Base-by-base conservation (phyloP, 2,329 filamentous ascomycete genomes). In the Berkeleyomyces basicola region DNA sequence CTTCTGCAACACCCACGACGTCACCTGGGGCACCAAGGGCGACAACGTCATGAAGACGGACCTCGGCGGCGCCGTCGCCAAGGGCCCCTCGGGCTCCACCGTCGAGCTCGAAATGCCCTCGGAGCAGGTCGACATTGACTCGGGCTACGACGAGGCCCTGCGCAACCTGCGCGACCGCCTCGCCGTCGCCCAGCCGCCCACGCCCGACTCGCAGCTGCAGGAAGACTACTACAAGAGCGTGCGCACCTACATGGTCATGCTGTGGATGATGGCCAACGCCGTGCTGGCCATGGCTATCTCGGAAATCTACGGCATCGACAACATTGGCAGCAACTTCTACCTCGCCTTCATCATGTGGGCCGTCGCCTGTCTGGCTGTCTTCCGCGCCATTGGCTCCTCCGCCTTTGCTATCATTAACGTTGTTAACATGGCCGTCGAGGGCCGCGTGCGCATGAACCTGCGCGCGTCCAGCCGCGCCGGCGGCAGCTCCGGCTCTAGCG, bases 221-320 rank as follows among this genome's bases (percentile, higher is more conserved):
- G 93, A 99, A 73, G 93, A 99, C 75, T 99, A 99, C 80, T 99
- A 99, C 80, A 89, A 91, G 72, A 89, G 87, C 47, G 93, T 99
- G 61, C 85, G 93, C 62, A 99, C 93, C 0, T 99, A 99, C 83
- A 95, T 99, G 85, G 93, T 99, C 10, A 84, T 95, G 51, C 81
- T 85, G 57, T 99, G 93, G 93, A 90, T 99, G 81, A 81, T 95
- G 43, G 83, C 85, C 69, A 99, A 99, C 72, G 90, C 87, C 3
- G 83, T 96, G 65, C 83, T 99, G 44, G 92, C 89, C 71, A 99
- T 99, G 93, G 83, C 87, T 1, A 86, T 97, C 11, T 87, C 82
- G 4, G 93, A 99, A 74, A 84, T 88, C 2, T 99, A 96, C 74
- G 82, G 82, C 55, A 78, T 80, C 65, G 82, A 79, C 58, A 77